Conservation (phyloP, 2,329 filamentous ascomycete genomes). For the Sarocladium brachiariae region DNA sequence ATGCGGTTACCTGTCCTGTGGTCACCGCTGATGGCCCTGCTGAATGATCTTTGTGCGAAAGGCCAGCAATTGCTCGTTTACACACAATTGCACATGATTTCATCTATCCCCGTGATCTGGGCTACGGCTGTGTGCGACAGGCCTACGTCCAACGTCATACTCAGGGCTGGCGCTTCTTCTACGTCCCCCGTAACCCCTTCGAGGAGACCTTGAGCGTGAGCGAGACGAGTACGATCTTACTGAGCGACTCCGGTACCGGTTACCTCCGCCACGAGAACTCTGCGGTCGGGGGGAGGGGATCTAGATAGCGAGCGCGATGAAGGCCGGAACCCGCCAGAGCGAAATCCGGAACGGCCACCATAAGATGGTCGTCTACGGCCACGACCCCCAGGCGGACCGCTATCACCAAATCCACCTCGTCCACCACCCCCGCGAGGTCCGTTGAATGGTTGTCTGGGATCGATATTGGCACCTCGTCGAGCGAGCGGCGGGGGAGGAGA, state of each 20-base stretch:
- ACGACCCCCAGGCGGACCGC: conserved; percentile 26
- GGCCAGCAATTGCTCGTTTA: no score
- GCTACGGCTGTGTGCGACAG: conserved; percentile 39
- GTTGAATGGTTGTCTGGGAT: conserved; percentile 35
- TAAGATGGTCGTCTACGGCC: conserved; percentile 30
- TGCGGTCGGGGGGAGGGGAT: conserved; percentile 34
- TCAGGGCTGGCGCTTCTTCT: conserved; percentile 18
- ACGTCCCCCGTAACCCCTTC: conserved; percentile 24
- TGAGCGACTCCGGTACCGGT: conserved; percentile 40
- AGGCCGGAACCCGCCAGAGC: conserved; percentile 54
- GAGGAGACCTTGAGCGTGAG: conserved; percentile 39
- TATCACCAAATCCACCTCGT: conserved; percentile 25
- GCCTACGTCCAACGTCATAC: conserved; percentile 25
- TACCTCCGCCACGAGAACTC: conserved; percentile 18
- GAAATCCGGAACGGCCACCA: neutral
- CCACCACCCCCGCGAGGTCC: conserved; percentile 27
- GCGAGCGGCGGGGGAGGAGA: conserved; percentile 71
- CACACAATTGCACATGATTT: no score
- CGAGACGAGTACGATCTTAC: conserved; percentile 37
- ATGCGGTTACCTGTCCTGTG: no score
- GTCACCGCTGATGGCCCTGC: no score
- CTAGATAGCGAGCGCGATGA: conserved; percentile 43
- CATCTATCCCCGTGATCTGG: conserved; percentile 34
- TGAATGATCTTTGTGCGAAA: no score
- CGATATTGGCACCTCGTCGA: conserved; percentile 53